A percentile compares a stretch with the other conserved stretches of the same genome.
Evolutionary conservation across 2,329 filamentous ascomycete genomes (phyloP).

Genomic region (Trichoderma arundinaceum): DNA sequence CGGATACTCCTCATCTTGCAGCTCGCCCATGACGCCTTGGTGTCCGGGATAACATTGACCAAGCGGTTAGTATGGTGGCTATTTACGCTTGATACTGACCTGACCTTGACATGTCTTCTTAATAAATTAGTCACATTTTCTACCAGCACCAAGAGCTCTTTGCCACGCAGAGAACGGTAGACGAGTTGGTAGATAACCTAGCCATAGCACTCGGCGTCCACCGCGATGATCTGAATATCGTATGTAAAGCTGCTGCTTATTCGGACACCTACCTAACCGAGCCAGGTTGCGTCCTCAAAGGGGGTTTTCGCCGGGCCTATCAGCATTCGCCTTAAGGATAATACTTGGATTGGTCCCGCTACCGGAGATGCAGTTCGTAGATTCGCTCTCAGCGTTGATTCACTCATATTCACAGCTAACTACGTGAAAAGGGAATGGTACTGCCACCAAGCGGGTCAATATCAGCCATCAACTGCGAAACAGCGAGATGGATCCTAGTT

Average conservation of each 20-base stretch:
- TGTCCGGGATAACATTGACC: constrained; percentile 60
- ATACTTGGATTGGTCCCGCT: constrained; percentile 45
- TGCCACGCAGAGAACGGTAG: constrained; percentile 68
- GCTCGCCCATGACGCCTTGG: constrained; percentile 63
- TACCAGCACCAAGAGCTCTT: constrained; percentile 79
- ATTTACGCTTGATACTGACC: no score
- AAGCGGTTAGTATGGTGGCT: constrained; percentile 58
- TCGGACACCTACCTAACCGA: constrained; percentile 31
- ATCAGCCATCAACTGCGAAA: constrained; percentile 54
- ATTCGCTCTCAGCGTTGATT: not conserved
- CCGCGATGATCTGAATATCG: constrained; percentile 72
- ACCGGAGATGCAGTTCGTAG: constrained; percentile 40
- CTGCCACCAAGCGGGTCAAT: constrained; percentile 62
- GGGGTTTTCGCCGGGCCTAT: constrained; percentile 70
- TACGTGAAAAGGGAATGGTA: constrained; percentile 57
- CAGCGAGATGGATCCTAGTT: constrained; percentile 69
- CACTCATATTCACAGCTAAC: constrained; percentile 28
- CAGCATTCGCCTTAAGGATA: constrained; percentile 52
- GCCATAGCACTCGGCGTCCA: constrained; percentile 70
- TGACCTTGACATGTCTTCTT: not conserved
- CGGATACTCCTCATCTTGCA: constrained; percentile 64
- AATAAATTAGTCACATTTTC: constrained; percentile 69
- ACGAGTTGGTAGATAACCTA: constrained; percentile 75
- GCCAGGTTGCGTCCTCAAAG: constrained; percentile 73
- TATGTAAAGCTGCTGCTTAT: constrained; percentile 45